Evolutionary conservation across 306 rosid species (phyloP), one percentile per base, ranked within the genome.

Genomic region (Neltuma alba): DNA sequence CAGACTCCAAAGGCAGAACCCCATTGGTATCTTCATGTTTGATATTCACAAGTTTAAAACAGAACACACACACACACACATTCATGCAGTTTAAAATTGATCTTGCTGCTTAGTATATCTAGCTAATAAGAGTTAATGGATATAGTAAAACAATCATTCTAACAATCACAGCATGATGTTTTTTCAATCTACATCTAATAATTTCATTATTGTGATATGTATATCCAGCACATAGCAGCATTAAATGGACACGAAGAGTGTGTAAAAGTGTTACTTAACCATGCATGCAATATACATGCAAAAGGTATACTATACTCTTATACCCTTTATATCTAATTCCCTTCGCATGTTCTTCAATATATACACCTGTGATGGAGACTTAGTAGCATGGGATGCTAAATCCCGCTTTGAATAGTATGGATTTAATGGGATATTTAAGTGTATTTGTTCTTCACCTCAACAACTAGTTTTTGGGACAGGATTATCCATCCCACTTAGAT

Each of bases 221-320:
- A 81, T n/a, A n/a, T n/a, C n/a, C 58, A 92, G 97, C 97, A 92
- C 79, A 81, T 92, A 58, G 95, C 97, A 63, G 92, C 97, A 76
- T 86, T 89, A 61, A 78, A 90, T 72, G 97, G 97, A 23, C 92
- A 90, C 50, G 89, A 92, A 72, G 95, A 87, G 54, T 90, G 97
- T 81, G 90, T 92, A 23, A 75, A 82, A 82, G 93, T 86, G 48
- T 86, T 92, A 70, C 95, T 90, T 74, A 92, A 76, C 76, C 88
- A 90, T 77, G 60, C 85, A n/a, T 86, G 92, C 83, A 86, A 87
- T 79, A 23, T 90, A 31, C 89, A 92, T 54, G 65, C 85, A 68
- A 82, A 64, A 87, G 97, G 97, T 92, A 84, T 33, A 37, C 33
- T 65, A 62, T 25, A n/a, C 28, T 11, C 23, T 5, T 61, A 34